Evolutionary conservation across 1,139 yeast species (phyloP).

Genomic region (Debaryomycetaceae sp.): DNA sequence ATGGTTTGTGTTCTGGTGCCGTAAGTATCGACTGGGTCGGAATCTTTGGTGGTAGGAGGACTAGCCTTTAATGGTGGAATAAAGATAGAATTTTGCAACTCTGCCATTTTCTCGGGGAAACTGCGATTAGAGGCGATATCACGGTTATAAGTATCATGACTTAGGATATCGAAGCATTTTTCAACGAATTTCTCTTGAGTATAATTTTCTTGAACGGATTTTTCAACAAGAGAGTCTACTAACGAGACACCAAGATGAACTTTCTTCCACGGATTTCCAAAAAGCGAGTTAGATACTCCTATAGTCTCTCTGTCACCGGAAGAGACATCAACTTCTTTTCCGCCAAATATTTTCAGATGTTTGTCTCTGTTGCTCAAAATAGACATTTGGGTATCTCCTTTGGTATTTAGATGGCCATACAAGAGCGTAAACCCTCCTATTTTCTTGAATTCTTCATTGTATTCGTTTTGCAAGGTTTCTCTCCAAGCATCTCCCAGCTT

Average conservation of each 20-base stretch:
- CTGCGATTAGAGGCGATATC: constrained; percentile 17
- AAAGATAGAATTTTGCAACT: constrained; percentile 60
- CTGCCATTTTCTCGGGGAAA: constrained; percentile 33
- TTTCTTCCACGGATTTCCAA: constrained; percentile 71
- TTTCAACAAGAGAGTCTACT: constrained; percentile 36
- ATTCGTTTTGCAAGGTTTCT: constrained; percentile 22
- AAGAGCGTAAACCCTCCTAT: constrained; percentile 86
- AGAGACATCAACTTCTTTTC: constrained; percentile 10
- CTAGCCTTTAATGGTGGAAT: constrained; percentile 57
- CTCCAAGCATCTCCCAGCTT: constrained; percentile 48
- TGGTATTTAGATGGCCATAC: constrained; percentile 54
- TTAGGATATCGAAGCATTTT: constrained; percentile 52
- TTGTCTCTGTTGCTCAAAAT: constrained; percentile 54
- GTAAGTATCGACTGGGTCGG: constrained; percentile 51
- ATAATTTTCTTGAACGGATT: constrained; percentile 18
- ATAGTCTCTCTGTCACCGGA: constrained; percentile 27
- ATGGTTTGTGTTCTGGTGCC: constrained; percentile 93
- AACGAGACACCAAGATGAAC: constrained; percentile 50
- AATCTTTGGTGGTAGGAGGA: constrained; percentile 7
- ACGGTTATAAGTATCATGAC: constrained; percentile 40
- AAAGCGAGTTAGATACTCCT: constrained; percentile 64
- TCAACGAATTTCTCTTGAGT: constrained; percentile 45
- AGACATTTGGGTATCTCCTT: constrained; percentile 26
- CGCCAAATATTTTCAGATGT: constrained; percentile 28
- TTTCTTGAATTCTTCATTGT: constrained; percentile 30